phyloP scores from a whole-genome alignment of 108 stramenopile genomes.

The Schizochytrium sp. region DNA sequence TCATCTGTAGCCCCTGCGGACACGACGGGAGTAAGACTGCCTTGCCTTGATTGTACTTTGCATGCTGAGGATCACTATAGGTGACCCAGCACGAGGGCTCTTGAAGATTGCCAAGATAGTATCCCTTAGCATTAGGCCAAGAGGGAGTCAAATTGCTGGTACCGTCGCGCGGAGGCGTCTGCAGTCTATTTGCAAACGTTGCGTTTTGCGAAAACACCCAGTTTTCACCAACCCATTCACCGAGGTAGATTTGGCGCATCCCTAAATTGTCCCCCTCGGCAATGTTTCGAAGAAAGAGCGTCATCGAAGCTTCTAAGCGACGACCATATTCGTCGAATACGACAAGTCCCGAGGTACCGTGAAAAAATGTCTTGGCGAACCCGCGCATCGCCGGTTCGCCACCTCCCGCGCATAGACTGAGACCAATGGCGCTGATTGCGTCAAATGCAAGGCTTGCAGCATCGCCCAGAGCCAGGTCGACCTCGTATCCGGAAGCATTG shows the following conservation, averaged over 20 bases:
- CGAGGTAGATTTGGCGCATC: background rate
- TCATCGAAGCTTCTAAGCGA: background rate
- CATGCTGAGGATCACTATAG: background rate
- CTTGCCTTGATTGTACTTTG: background rate
- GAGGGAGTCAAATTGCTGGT: background rate
- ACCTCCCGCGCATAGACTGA: background rate
- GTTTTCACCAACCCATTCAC: background rate
- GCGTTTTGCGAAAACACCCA: background rate
- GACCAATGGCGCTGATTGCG: background rate
- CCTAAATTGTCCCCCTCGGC: background rate
- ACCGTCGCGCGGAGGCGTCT: background rate
- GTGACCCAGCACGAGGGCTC: background rate
- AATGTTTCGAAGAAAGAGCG: background rate
- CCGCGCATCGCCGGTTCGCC: background rate
- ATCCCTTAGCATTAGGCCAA: background rate
- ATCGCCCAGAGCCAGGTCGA: background rate
- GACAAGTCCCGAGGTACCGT: background rate
- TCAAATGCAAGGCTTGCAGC: background rate
- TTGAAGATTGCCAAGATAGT: background rate
- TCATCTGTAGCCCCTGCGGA: background rate
- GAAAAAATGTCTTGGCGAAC: background rate
- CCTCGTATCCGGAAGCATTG: background rate
- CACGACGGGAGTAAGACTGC: background rate
- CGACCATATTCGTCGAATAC: background rate
- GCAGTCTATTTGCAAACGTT: background rate